Evolutionary conservation across 345 rosid genomes (phyloP).

Genomic region (Boechera divaricarpa): DNA sequence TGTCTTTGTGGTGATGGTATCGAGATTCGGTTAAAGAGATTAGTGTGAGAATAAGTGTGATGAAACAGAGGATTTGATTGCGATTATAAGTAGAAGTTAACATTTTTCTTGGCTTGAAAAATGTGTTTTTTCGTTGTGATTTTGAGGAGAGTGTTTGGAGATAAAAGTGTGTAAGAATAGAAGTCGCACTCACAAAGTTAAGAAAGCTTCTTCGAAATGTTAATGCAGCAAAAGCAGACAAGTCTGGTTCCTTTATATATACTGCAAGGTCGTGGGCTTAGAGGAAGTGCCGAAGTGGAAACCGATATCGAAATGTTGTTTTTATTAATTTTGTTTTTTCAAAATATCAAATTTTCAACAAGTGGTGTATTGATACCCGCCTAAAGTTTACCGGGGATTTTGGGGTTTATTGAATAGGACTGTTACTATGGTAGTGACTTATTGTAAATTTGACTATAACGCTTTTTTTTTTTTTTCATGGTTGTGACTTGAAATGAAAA

Average conservation of each 20-base stretch:
- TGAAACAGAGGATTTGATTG: slow-evolving; percentile 35
- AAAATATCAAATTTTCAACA: slow-evolving; percentile 6
- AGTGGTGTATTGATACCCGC: slow-evolving; percentile 30
- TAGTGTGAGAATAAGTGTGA: slow-evolving; percentile 45
- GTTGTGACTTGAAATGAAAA: neutral
- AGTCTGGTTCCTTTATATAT: slow-evolving; percentile 44
- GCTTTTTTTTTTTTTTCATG: neutral
- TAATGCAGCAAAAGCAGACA: slow-evolving; percentile 49
- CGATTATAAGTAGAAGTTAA: slow-evolving; percentile 26
- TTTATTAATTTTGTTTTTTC: neutral
- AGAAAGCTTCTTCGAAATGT: slow-evolving; percentile 43
- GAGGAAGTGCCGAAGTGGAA: slow-evolving; percentile 35
- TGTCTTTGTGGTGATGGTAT: slow-evolving; percentile 53
- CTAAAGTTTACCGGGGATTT: slow-evolving; percentile 14
- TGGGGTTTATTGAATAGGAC: slow-evolving; percentile 5
- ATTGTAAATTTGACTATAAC: neutral
- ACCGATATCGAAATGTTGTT: slow-evolving; percentile 30
- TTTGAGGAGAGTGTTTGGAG: slow-evolving; percentile 36
- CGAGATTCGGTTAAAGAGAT: slow-evolving; percentile 52
- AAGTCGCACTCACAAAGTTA: slow-evolving; percentile 43
- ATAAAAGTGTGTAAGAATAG: slow-evolving; percentile 37
- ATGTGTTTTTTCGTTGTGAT: slow-evolving; percentile 9
- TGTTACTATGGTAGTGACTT: slow-evolving; percentile 8
- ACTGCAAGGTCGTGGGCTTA: slow-evolving; percentile 39
- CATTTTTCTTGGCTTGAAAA: slow-evolving; percentile 44